Evolutionary conservation across 2,329 filamentous ascomycete genomes (phyloP).

Genomic region (Purpureocillium takamizusanense): DNA sequence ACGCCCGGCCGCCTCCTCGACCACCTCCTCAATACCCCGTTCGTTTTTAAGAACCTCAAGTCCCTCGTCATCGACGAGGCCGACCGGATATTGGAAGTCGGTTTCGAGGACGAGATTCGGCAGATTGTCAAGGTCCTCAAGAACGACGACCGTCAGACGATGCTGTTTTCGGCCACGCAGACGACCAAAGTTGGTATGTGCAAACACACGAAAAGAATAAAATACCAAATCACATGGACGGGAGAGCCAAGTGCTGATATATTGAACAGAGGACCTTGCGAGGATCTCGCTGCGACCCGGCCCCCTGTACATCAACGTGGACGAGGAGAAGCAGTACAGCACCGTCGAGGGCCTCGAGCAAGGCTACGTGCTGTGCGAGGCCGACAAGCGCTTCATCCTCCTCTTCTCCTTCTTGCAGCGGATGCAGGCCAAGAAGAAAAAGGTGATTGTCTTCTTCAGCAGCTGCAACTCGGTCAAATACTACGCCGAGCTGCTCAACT

Average conservation of each 20-base stretch:
- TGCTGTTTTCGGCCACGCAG: constrained; percentile 98
- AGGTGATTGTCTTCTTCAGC: constrained; percentile 95
- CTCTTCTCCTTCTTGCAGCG: constrained; percentile 92
- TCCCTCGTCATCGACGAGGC: constrained; percentile 93
- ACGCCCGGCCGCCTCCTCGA: constrained; percentile 89
- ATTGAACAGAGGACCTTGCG: constrained; percentile 66
- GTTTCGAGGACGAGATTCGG: constrained; percentile 97
- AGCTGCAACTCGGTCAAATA: constrained; percentile 93
- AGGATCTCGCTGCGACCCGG: constrained; percentile 86
- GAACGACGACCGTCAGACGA: constrained; percentile 79
- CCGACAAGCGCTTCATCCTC: constrained; percentile 86
- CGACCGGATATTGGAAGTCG: constrained; percentile 90
- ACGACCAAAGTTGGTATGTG: constrained; percentile 73
- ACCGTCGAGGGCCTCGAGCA: constrained; percentile 93
- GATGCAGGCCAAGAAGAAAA: constrained; percentile 71
- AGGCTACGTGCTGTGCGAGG: constrained; percentile 88
- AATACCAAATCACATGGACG: too few relatives aligned
- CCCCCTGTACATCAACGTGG: constrained; percentile 94
- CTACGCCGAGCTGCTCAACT: constrained; percentile 90
- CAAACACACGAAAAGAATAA: too few relatives aligned
- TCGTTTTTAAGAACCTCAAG: constrained; percentile 86
- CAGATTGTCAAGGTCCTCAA: constrained; percentile 93
- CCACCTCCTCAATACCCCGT: constrained; percentile 88
- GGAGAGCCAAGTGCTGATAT: background rate
- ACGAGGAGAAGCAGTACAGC: constrained; percentile 78